Conservation (phyloP, 2,329 filamentous ascomycete species). For the Stromatinia cepivora region DNA sequence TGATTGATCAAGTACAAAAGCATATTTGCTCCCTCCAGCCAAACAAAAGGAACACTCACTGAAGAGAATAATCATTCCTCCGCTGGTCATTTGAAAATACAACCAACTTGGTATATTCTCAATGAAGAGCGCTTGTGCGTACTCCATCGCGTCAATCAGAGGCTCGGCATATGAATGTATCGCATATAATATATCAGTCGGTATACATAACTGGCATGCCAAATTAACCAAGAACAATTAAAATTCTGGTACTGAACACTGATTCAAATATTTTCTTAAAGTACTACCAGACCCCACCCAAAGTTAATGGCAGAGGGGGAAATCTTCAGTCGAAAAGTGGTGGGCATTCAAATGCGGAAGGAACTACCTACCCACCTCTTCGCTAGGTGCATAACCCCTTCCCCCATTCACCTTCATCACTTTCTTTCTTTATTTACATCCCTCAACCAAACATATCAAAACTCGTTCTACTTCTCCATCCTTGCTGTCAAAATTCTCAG, state of each 20-base stretch:
- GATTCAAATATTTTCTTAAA: background rate
- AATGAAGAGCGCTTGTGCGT: background rate
- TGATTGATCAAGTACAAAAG: background rate
- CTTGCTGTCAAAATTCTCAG: background rate
- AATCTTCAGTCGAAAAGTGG: background rate
- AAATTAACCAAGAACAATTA: too few species aligned
- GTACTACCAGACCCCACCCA: too few species aligned
- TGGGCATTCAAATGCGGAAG: background rate
- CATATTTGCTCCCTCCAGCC: background rate
- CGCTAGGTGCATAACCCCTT: too few species aligned
- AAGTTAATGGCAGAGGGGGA: background rate
- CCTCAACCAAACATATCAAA: background rate
- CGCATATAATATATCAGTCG: background rate
- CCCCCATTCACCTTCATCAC: background rate
- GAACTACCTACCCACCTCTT: background rate
- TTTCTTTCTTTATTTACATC: background rate
- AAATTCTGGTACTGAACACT: too few species aligned
- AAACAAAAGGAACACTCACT: background rate
- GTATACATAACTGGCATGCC: too few species aligned
- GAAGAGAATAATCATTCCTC: background rate
- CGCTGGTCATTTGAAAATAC: background rate
- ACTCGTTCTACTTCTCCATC: background rate
- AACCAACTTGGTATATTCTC: background rate
- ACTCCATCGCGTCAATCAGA: background rate
- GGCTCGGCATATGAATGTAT: background rate